Evolutionary conservation across 257 asterid species (phyloP).

Genomic region (Rauvolfia tetraphylla): DNA sequence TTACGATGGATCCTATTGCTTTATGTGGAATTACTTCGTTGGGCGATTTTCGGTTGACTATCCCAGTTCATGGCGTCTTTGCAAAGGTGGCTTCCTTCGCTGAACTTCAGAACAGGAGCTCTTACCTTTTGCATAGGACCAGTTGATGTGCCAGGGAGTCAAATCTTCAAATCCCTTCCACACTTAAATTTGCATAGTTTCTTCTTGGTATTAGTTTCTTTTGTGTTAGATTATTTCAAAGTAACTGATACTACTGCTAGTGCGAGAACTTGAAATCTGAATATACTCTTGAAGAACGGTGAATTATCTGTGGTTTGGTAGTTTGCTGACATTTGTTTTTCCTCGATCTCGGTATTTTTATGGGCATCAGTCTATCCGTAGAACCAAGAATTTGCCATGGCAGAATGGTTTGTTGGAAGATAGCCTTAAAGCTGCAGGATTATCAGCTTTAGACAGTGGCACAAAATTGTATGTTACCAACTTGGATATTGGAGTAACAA

Average conservation of each 20-base stretch:
- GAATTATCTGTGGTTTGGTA: constrained; percentile 41
- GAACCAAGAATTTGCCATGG: constrained; percentile 78
- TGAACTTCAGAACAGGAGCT: constrained; percentile 68
- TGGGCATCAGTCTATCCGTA: constrained; percentile 86
- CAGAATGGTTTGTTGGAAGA: constrained; percentile 83
- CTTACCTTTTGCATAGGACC: constrained; percentile 54
- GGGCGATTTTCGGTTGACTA: constrained; percentile 38
- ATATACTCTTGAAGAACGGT: constrained; percentile 56
- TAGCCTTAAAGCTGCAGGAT: constrained; percentile 83
- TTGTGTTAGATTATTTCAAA: constrained; percentile 47
- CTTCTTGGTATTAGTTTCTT: constrained; percentile 47
- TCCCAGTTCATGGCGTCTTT: constrained; percentile 53
- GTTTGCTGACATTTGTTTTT: constrained; percentile 58
- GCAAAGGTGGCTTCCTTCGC: constrained; percentile 57
- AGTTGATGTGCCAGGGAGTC: constrained; percentile 57
- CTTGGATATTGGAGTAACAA: constrained; percentile 76
- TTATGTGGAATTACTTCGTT: constrained; percentile 31
- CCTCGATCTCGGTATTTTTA: constrained; percentile 51
- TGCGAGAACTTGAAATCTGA: constrained; percentile 49
- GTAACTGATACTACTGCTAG: constrained; percentile 35
- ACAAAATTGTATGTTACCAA: constrained; percentile 64
- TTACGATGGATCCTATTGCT: constrained; percentile 36
- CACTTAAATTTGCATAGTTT: constrained; percentile 34
- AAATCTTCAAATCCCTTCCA: constrained; percentile 37
- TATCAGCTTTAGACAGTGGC: constrained; percentile 62